A percentile compares a stretch with the other conserved stretches of the same genome.
Evolutionary conservation across 768 basidiomycete genomes (phyloP).

Genomic region (Lactifluus piperatus): DNA sequence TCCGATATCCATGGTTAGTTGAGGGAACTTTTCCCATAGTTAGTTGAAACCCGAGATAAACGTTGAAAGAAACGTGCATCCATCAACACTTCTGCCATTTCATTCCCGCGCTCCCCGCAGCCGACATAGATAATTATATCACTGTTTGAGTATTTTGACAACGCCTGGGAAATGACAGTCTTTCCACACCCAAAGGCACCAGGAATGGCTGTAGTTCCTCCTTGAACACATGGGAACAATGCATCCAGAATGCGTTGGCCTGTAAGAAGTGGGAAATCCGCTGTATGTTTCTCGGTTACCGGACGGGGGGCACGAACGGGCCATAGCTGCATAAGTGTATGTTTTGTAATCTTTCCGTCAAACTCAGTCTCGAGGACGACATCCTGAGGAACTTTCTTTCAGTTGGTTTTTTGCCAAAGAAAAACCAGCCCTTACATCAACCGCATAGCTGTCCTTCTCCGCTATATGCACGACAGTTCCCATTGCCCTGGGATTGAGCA

Average conservation of each 20-base stretch:
- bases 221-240: slow-evolving; percentile 97
- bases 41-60: slow-evolving; percentile 12
- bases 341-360: slow-evolving; percentile 86
- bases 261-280: slow-evolving; percentile 85
- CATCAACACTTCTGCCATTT: slow-evolving; percentile 99
- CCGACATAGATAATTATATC: slow-evolving; percentile 99
- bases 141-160: slow-evolving; percentile 98
- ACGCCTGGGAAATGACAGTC: slow-evolving; percentile 96
- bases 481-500: slow-evolving; percentile 88
- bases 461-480: slow-evolving; percentile 92
- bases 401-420: neutral
- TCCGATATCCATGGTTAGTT: slow-evolving; percentile 85
- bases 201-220: slow-evolving; percentile 94
- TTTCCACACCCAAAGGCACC: slow-evolving; percentile 99
- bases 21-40: slow-evolving; percentile 52
- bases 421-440: slow-evolving; percentile 47
- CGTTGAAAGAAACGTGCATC: slow-evolving; percentile 44
- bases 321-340: slow-evolving; percentile 98
- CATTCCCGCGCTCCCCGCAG: slow-evolving; percentile 97
- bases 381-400: slow-evolving; percentile 47
- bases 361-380: slow-evolving; percentile 96
- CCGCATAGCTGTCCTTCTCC: slow-evolving; percentile 87
- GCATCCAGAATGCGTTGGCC: slow-evolving; percentile 97
- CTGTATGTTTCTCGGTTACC: slow-evolving; percentile 90
- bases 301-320: slow-evolving; percentile 97